phyloP scores from a whole-genome alignment of 2,329 filamentous ascomycete genomes.

The Fonsecaea monophora region DNA sequence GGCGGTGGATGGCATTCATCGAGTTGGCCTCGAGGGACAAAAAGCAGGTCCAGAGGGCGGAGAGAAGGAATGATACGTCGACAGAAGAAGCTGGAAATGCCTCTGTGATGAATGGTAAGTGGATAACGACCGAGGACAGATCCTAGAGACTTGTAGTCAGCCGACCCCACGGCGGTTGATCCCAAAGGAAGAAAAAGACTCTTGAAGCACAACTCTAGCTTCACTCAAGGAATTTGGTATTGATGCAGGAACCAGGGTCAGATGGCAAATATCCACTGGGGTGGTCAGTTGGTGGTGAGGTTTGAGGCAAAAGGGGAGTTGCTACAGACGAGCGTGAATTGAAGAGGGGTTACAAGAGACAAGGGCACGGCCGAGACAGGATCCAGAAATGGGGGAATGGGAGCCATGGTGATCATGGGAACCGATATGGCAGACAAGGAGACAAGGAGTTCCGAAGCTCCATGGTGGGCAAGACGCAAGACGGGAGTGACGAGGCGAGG shows the following conservation, averaged over 20 bases:
- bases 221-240: background rate
- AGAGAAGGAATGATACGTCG: background rate
- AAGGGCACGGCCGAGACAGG: background rate
- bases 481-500: background rate
- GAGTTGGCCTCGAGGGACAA: background rate
- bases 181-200: background rate
- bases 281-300: background rate
- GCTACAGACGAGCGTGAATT: background rate
- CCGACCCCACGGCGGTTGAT: background rate
- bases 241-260: conserved; percentile 18
- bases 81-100: background rate
- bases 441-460: background rate
- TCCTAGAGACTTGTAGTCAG: background rate
- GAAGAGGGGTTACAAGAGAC: conserved; percentile 4
- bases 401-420: conserved; percentile 1
- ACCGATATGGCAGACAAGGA: background rate
- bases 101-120: background rate
- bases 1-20: background rate
- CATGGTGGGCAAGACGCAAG: conserved; percentile 1
- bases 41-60: background rate
- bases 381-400: background rate
- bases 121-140: background rate
- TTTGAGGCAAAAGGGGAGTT: background rate
- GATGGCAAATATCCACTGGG: conserved; percentile 7
- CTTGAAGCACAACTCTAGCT: background rate